Base-by-base conservation (phyloP, 805 yeast species). In the Myxozyma melibiosi region DNA sequence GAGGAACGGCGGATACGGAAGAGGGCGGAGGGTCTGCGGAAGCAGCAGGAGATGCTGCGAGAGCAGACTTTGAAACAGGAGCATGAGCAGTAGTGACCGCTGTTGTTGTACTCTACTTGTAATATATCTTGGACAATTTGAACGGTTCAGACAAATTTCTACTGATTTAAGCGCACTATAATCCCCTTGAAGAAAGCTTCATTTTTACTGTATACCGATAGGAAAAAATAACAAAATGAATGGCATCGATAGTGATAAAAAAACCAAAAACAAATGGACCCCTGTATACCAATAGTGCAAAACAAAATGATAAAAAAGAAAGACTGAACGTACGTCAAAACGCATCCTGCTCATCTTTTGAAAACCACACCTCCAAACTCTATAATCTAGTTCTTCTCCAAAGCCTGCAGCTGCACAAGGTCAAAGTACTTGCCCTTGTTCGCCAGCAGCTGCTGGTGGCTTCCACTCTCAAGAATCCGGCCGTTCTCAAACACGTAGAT, bases 401-500 rank as follows among this genome's bases (percentile, higher is more conserved):
- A 76, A 0, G 68, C 65, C 62, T 75, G 78, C 52, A 74, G 63
- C 52, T 64, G 64, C 27, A 75, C 79, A 16, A 76, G 66, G 64
- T 75, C 77, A 46, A 63, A 73, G 62, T 76, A 75, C 34, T 70
- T 70, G 51, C 76, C 73, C 52, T 68, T 62, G 37, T 66, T 61
- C n/a, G 66, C 70, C 61, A 75, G 67, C 14, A 79, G 74, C 24
- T 76, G 76, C 2, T 71, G 67, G 64, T 75, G 82, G 2, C 74
- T 70, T 3, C 85, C 83, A 5, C 72, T 66, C 65, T 85, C 90
- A 2, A 72, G 69, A 34, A 85, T 79, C 39, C 71, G 70, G 20
- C 91, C 90, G 44, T 74, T 70, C 48, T 77, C 75, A 54, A 86
- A 68, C 53, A 83, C 77, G 45, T 78, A 76, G 25, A 85, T 82